Base-by-base conservation (phyloP, 2,329 filamentous ascomycete species). In the Talaromyces piceae region DNA sequence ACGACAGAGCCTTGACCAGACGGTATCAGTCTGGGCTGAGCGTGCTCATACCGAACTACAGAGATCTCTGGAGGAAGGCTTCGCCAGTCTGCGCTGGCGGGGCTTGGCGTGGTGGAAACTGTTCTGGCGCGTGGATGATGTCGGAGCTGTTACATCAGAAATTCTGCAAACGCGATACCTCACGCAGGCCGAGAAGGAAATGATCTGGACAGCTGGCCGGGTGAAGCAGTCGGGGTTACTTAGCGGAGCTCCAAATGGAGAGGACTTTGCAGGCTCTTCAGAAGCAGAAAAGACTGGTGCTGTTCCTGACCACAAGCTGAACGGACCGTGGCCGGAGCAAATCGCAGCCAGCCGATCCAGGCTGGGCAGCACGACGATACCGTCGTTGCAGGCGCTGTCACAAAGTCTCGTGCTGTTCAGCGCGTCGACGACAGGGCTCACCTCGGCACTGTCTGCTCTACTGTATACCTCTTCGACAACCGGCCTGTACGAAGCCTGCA, bases 51-150 rank as follows among this genome's bases (percentile, higher is more conserved):
- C 82, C 1, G 91, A 97, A 67, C 77, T 97, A 6, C 87, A 89
- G 56, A 79, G 86, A 47, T 80, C 90, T 59, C 80, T 96, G 2
- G 86, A 91, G 57, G 72, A 81, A 41, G 90, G 88, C 0, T 91
- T 96, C 59, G 75, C 79, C 0, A 83, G 87, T n/a, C 77, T 73
- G 16, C 77, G 83, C 33, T 96, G 91, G 91, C 80, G 82, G 23
- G 85, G 87, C 56, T 75, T 95, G 3, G 79, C 83, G 13, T 97
- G 91, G 91, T 96, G 89, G 86, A 95, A 95, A 66, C 78, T 97
- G 0, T 90, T 95, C 64, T 95, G 90, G 90, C 83, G 89, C 18
- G 90, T 93, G 22, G 91, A 97, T 63, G 91, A 96, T 61, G 88
- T 96, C 9, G 82, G 83, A 2, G 86, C 91, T 78, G 83, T 95